Evolutionary conservation across 345 rosid species (phyloP).

Genomic region (Brassica nigra): DNA sequence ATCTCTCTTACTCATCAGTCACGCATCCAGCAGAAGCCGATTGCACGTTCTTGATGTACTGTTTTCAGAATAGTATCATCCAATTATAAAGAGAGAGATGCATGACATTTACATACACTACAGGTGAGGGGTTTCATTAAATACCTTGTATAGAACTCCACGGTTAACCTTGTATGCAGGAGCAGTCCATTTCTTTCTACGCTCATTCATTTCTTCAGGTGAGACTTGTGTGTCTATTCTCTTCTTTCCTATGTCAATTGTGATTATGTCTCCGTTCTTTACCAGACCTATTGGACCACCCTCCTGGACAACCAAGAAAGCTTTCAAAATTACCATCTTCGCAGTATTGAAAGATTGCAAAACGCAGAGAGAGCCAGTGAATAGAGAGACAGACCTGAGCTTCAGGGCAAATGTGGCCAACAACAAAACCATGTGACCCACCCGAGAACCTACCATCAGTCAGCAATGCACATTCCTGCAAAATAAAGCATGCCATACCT

Average conservation of each 20-base stretch:
- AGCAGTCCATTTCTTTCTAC: conserved; percentile 74
- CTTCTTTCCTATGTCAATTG: conserved; percentile 69
- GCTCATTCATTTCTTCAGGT: conserved; percentile 60
- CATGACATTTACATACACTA: conserved; percentile 37
- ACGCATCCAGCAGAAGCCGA: conserved; percentile 93
- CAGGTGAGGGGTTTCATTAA: conserved; percentile 2
- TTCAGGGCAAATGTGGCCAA: conserved; percentile 96
- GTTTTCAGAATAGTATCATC: conserved; percentile 21
- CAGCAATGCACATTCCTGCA: conserved; percentile 85
- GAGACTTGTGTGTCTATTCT: conserved; percentile 71
- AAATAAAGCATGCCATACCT: not conserved
- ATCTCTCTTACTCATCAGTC: conserved; percentile 65
- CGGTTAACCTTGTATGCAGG: conserved; percentile 68
- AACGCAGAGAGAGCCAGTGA: not conserved
- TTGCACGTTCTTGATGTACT: conserved; percentile 94
- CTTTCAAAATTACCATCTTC: conserved; percentile 1
- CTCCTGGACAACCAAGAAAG: conserved; percentile 50
- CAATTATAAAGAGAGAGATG: not conserved
- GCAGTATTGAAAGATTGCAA: conserved; percentile 9
- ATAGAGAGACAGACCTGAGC: conserved; percentile 66
- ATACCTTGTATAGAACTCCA: conserved; percentile 88
- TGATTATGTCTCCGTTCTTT: conserved; percentile 73
- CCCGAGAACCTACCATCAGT: conserved; percentile 99
- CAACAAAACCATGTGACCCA: conserved; percentile 98
- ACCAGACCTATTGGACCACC: conserved; percentile 95